Evolutionary conservation across 768 basidiomycete genomes (phyloP).

Genomic region (Glaciozyma antarctica): DNA sequence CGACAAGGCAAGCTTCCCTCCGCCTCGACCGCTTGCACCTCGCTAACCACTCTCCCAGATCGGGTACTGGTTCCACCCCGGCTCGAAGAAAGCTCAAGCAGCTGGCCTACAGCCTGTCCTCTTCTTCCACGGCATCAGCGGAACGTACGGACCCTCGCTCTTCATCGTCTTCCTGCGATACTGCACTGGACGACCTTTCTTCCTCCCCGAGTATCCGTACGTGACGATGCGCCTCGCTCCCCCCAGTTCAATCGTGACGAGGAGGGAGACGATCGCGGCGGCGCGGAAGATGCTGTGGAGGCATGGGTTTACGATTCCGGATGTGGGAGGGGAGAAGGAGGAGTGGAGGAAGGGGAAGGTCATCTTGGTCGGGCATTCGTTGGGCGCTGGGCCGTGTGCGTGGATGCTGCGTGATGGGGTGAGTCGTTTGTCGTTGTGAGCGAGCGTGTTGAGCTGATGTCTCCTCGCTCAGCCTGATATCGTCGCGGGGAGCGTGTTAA

Average conservation of each 20-base stretch:
- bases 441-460: not conserved
- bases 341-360: slow-evolving; percentile 28
- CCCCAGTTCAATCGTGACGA: slow-evolving; percentile 16
- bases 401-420: slow-evolving; percentile 27
- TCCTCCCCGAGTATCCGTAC: slow-evolving; percentile 27
- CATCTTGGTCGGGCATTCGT: slow-evolving; percentile 18
- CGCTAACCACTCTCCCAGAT: not conserved
- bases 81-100: not conserved
- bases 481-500: slow-evolving; percentile 19
- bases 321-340: slow-evolving; percentile 9
- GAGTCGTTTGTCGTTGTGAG: not conserved
- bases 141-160: not conserved
- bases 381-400: slow-evolving; percentile 13
- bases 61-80: slow-evolving; percentile 1
- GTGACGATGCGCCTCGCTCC: slow-evolving; percentile 27
- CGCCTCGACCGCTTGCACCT: not conserved
- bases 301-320: slow-evolving; percentile 24
- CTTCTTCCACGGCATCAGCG: slow-evolving; percentile 26
- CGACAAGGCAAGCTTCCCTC: not conserved
- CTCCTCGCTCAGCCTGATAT: slow-evolving; percentile 11
- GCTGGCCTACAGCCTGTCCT: not conserved
- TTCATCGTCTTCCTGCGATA: slow-evolving; percentile 3
- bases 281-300: slow-evolving; percentile 24
- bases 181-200: slow-evolving; percentile 21
- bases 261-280: slow-evolving; percentile 23